Evolutionary conservation across 2,329 filamentous ascomycete genomes (phyloP), one percentile per base, ranked within the genome.

Genomic region (Cladorrhinum sp.): DNA sequence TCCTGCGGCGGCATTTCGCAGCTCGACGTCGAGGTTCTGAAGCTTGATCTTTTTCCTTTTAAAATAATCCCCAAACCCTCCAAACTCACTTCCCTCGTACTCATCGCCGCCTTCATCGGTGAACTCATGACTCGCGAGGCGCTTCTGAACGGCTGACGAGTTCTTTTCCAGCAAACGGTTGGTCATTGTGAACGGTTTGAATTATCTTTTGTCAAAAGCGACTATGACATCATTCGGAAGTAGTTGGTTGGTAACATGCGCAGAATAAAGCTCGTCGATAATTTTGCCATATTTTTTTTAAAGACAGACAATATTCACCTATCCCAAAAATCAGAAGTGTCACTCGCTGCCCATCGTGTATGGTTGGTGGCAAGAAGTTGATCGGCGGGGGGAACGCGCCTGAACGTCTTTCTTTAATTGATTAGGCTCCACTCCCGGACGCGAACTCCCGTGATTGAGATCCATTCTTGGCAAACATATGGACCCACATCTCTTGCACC

Each of bases 1-100:
- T 0, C 78, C 75, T 1, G 87, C 84, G 3, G 85, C 79, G 30
- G 89, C 83, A 21, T 46, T 46, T 61, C 94, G 87, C 50, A 96
- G 80, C 58, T 96, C 86, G 8, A 87, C 87, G 75, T 99, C 95
- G 28, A 95, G 84, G 70, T 99, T 99, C 74, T 98, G 95, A 2
- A 99, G 82, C 73, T 99, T 99, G 74, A 96, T 87, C 80, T 96
- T 97, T 80, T 99, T 99, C 59, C 93, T 88, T 55, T 93, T 84
- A 73, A 97, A 96, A 74, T 98, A 99, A 71, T 98, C 94, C 23
- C 81, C 77, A 70, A 98, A 96, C 8, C 93, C 94, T 24, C 92
- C 91, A 74, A 98, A 99, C 57, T 84, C 85, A 64, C 92, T 97
- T 1, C 82, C 85, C 61, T 88, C 87, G 73, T 99, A 99, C 73